Base-by-base conservation (phyloP, 345 rosid genomes). In the Euphorbia lathyris region DNA sequence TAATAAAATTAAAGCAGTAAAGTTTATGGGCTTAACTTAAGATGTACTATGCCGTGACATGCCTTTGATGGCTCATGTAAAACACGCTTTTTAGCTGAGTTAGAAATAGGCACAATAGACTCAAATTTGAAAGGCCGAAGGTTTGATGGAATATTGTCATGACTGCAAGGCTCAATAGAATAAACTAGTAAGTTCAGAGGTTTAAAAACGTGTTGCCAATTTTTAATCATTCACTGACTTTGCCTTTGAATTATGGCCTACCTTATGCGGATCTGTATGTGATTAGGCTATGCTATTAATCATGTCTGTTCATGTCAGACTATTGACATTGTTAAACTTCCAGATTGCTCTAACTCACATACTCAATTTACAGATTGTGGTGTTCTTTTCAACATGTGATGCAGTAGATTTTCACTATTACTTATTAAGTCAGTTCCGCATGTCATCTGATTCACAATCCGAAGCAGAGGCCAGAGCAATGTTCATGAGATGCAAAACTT, bases 331-430 rank as follows among this genome's bases (percentile, higher is more conserved):
- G 23, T 72, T 60, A 48, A 52, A 65, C 25, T 17, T 19, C 16
- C 6, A 12, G 16, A 65, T 20, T n/a, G 20, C 50, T 66, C 45
- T 73, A 47, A 32, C 72, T 81, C 34, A 23, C 57, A 36, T 63
- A 23, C 55, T 73, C 32, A 32, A 78, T 78, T 77, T 64, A 60
- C 88, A 95, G 99, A 79, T 95, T 78, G 97, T 95, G 59, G 91
- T 95, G 38, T 95, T 95, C 91, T 95, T 95, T 75, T 95, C 99
- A 25, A 95, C 99, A 65, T 91, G 97, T 75, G 97, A 82, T 83
- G 93, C 97, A n/a, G 99, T 95, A 59, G 97, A 95, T 85, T 95
- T 90, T 82, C 99, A 95, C 78, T 81, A 84, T 81, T 81, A 83
- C 30, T 84, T 94, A 79, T 69, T 94, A 62, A 87, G 79, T 77